phyloP scores from a whole-genome alignment of 2,329 filamentous ascomycete species.

The Cercospora sp. region DNA sequence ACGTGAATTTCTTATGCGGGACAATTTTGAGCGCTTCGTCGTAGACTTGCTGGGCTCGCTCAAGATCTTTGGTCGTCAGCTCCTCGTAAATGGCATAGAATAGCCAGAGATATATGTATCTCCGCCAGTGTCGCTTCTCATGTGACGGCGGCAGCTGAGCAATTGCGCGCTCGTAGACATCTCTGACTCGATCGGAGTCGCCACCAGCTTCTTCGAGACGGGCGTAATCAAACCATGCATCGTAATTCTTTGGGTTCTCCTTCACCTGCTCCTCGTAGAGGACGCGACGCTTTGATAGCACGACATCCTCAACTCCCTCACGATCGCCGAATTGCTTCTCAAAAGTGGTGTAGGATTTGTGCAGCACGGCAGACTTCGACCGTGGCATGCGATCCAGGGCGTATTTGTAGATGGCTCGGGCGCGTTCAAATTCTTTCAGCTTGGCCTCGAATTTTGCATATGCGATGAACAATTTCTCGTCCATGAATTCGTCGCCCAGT shows the following conservation, averaged over 20 bases:
- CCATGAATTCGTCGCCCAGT: conserved; percentile 90
- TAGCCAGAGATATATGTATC: conserved; percentile 97
- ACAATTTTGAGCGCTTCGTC: conserved; percentile 82
- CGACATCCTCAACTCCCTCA: conserved; percentile 92
- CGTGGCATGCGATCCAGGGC: conserved; percentile 87
- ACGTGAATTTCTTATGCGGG: conserved; percentile 95
- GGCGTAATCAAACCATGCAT: conserved; percentile 95
- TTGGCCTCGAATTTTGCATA: conserved; percentile 95
- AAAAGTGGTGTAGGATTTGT: conserved; percentile 94
- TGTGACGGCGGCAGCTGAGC: conserved; percentile 92
- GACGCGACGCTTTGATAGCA: conserved; percentile 87
- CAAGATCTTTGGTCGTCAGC: conserved; percentile 73
- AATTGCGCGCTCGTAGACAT: conserved; percentile 93
- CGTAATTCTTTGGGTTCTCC: conserved; percentile 94
- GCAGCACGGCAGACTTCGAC: conserved; percentile 78
- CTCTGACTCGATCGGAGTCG: conserved; percentile 78
- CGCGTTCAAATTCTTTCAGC: conserved; percentile 90
- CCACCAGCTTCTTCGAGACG: conserved; percentile 83
- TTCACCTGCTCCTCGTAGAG: conserved; percentile 94
- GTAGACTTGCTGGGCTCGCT: conserved; percentile 86
- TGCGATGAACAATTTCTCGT: conserved; percentile 91
- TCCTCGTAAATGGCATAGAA: conserved; percentile 98
- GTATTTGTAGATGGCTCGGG: conserved; percentile 94
- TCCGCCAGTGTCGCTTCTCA: conserved; percentile 94
- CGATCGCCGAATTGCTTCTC: conserved; percentile 96